phyloP scores from a whole-genome alignment of 2,329 filamentous ascomycete species.

The Orbilia blumenaviensis region DNA sequence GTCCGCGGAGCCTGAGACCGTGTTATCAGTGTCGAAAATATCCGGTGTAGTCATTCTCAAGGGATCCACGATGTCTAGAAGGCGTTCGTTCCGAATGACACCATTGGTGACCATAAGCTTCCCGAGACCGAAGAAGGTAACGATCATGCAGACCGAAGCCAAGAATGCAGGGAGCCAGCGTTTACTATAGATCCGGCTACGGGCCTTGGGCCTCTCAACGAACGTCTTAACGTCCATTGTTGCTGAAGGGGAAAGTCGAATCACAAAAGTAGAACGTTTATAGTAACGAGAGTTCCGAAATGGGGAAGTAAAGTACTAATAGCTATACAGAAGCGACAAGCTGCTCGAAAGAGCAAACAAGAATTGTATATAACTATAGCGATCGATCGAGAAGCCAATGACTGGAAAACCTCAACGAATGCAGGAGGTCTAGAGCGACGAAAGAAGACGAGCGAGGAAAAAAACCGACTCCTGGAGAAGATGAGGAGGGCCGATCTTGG shows the following conservation, averaged over 20 bases:
- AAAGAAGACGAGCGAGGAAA: not conserved
- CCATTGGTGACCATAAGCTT: slow-evolving; percentile 13
- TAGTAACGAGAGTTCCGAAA: not conserved
- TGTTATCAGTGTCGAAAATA: not conserved
- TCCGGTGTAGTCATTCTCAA: not conserved
- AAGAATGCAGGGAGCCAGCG: slow-evolving; percentile 26
- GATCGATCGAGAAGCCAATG: not conserved
- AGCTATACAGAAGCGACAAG: not conserved
- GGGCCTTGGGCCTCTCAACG: not conserved
- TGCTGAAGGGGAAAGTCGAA: not conserved
- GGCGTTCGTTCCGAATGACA: slow-evolving; percentile 8
- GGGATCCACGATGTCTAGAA: slow-evolving; percentile 6
- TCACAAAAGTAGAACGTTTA: not conserved
- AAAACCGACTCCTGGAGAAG: not conserved
- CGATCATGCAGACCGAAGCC: slow-evolving; percentile 15
- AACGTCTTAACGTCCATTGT: slow-evolving; percentile 29
- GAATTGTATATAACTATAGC: not conserved
- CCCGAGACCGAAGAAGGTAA: slow-evolving; percentile 2
- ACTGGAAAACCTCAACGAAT: slow-evolving; percentile 12
- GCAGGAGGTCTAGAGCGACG: slow-evolving; percentile 3
- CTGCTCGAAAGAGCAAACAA: not conserved
- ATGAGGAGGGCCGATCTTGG: not conserved
- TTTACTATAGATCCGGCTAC: not conserved
- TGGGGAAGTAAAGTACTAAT: too few species aligned
- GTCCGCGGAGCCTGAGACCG: not conserved